phyloP scores from a whole-genome alignment of 306 rosid genomes.

The Dalbergia oliveri region DNA sequence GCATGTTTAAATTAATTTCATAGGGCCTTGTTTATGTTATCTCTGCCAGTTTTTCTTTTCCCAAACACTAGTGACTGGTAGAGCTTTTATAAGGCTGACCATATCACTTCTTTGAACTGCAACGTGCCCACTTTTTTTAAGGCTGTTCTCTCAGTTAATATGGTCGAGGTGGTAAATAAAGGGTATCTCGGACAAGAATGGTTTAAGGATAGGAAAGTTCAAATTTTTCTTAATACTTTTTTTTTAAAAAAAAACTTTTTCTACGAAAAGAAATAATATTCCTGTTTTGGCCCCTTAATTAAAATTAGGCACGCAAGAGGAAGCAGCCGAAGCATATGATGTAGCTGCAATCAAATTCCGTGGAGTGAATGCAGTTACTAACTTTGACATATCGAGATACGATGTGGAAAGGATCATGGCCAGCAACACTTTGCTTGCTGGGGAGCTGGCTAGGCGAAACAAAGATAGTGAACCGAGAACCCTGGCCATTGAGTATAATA shows the following conservation, averaged over 20 bases:
- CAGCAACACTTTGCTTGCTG: conserved; percentile 79
- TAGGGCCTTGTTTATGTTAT: conserved; percentile 31
- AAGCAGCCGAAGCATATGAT: conserved; percentile 98
- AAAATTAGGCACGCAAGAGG: conserved; percentile 93
- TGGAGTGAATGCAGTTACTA: conserved; percentile 87
- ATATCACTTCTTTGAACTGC: conserved; percentile 49
- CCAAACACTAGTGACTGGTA: conserved; percentile 46
- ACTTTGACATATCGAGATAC: conserved; percentile 87
- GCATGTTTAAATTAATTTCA: conserved; percentile 23
- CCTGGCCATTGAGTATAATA: conserved; percentile 47
- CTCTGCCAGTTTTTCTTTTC: conserved; percentile 46
- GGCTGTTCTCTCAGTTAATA: conserved; percentile 51
- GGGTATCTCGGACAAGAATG: conserved; percentile 34
- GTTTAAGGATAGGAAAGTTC: conserved; percentile 38
- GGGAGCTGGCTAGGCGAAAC: conserved; percentile 79
- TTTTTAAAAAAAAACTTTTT: no score
- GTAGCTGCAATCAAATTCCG: conserved; percentile 96
- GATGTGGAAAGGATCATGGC: conserved; percentile 93
- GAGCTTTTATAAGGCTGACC: conserved; percentile 69
- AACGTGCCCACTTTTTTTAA: conserved; percentile 54
- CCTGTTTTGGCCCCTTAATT: background rate
- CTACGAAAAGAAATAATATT: background rate
- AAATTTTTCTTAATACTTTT: conserved; percentile 1
- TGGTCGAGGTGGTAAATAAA: conserved; percentile 28
- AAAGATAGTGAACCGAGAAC: conserved; percentile 56